Base-by-base conservation (phyloP, 257 asterid genomes). In the Ophiorrhiza pumila region DNA sequence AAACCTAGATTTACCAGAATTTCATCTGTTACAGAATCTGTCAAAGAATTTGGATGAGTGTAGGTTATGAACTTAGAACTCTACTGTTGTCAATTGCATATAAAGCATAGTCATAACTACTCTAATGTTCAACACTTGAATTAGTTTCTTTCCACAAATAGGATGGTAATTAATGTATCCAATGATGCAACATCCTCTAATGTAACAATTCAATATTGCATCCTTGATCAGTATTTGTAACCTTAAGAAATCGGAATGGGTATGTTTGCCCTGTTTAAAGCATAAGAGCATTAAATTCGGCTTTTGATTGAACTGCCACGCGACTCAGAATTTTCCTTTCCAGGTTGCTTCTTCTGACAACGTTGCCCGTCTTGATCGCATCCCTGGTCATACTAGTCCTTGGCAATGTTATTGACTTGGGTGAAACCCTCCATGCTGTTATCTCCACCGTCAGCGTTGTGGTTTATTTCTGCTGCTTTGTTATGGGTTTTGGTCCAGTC, bases 401-500 rank as follows among this genome's bases (percentile, higher is more conserved):
- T 0, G 95, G 97, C 47, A 91, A 85, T 39, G 75, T 88, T n/a
- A 65, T 91, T 20, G 0, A 82, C n/a, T 63, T 94, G 77, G 96
- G 93, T 8, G 61, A 83, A 3, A 39, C 84, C 45, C 23, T 71
- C 22, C 96, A 88, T 22, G 99, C 99, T 0, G 77, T 86, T 34
- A 70, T 94, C 84, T 91, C 97, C 74, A 94, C 96, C 1, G 77
- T 78, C 15, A 87, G 97, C 55, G 97, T 94, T 34, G 84, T 94
- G 2, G 74, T 91, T 18, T 94, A 94, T 91, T 88, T 94, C 76
- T 91, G 99, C 93, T 77, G 85, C 83, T 94, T 91, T 43, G 97
- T 91, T 34, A 90, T 85, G 90, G 99, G 99, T 0, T 94, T 91
- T 69, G 99, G 99, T 7, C 99, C 99, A 0, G 73, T 94, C 74